phyloP scores from a whole-genome alignment of 2,329 filamentous ascomycete species.

The Chaetoscypha palmicola region DNA sequence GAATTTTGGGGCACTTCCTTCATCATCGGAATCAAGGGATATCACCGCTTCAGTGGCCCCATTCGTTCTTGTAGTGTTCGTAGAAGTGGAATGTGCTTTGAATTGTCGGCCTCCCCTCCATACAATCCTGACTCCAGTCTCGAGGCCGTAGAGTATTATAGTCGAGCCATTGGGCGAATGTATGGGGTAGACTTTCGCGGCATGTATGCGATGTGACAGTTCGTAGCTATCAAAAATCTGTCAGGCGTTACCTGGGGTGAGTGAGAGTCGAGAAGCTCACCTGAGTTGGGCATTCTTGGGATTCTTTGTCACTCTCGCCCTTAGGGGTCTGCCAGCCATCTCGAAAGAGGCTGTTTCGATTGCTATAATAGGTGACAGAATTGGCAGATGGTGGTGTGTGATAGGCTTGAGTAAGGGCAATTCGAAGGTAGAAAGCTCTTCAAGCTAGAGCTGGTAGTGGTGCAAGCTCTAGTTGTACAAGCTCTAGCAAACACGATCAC shows the following conservation, averaged over 20 bases:
- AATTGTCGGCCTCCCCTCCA: conserved; percentile 59
- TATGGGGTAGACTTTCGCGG: conserved; percentile 54
- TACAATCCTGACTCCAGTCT: conserved; percentile 52
- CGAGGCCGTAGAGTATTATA: conserved; percentile 56
- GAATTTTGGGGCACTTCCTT: conserved; percentile 36
- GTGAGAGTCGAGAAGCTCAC: conserved; percentile 12
- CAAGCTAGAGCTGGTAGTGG: too few relatives aligned
- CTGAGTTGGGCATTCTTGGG: conserved; percentile 26
- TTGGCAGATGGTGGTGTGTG: too few relatives aligned
- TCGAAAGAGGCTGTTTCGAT: too few relatives aligned
- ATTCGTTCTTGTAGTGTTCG: conserved; percentile 41
- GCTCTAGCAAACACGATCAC: too few relatives aligned
- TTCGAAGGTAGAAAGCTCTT: too few relatives aligned
- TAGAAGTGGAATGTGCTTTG: conserved; percentile 37
- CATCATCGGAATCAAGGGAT: conserved; percentile 58
- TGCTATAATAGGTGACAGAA: too few relatives aligned
- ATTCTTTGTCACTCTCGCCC: conserved; percentile 24
- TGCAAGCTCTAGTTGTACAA: too few relatives aligned
- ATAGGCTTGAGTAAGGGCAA: too few relatives aligned
- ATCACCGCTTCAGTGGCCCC: conserved; percentile 50
- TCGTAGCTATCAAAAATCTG: conserved; percentile 43
- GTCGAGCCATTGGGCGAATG: conserved; percentile 56
- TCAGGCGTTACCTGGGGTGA: neutral
- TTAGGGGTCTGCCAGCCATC: conserved; percentile 18
- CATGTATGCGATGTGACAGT: conserved; percentile 49